These are phyloP conservation scores for Rhodotorula taiwanensis DNA, from an alignment of 768 basidiomycete species.

Conservation along the genomic window DNA sequence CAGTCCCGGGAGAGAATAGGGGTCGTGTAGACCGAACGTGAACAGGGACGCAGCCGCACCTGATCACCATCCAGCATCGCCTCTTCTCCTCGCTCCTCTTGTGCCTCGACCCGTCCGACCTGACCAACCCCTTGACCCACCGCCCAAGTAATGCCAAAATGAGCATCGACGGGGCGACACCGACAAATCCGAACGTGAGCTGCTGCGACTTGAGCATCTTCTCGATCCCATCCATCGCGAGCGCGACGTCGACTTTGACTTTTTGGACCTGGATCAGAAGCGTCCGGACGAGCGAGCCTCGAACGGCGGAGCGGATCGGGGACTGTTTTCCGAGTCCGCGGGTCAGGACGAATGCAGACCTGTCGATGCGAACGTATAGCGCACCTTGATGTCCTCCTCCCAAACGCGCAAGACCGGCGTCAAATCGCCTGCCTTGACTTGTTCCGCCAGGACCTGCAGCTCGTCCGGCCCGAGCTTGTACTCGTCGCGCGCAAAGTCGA, in stretches of 20 bases:
- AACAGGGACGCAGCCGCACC: conserved; percentile 47
- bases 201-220: conserved; percentile 69
- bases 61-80: conserved; percentile 62
- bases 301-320: conserved; percentile 72
- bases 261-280: conserved; percentile 91
- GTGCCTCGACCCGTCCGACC: conserved; percentile 51
- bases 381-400: conserved; percentile 76
- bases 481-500: conserved; percentile 75
- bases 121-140: conserved; percentile 53
- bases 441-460: conserved; percentile 58
- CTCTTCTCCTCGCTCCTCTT: conserved; percentile 57
- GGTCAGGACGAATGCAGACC: neutral
- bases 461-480: conserved; percentile 60
- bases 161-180: conserved; percentile 80
- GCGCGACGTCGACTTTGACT: conserved; percentile 89
- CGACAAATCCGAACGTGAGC: conserved; percentile 76
- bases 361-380: conserved; percentile 2
- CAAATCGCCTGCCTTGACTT: conserved; percentile 72
- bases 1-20: neutral
- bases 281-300: conserved; percentile 72
- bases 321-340: conserved; percentile 42
- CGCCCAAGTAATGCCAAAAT: conserved; percentile 64
- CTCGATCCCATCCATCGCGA: conserved; percentile 83
- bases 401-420: conserved; percentile 79
- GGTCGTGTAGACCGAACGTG: neutral